Evolutionary conservation across 768 basidiomycete species (phyloP).

Genomic region (Leucocoprinus sp.): DNA sequence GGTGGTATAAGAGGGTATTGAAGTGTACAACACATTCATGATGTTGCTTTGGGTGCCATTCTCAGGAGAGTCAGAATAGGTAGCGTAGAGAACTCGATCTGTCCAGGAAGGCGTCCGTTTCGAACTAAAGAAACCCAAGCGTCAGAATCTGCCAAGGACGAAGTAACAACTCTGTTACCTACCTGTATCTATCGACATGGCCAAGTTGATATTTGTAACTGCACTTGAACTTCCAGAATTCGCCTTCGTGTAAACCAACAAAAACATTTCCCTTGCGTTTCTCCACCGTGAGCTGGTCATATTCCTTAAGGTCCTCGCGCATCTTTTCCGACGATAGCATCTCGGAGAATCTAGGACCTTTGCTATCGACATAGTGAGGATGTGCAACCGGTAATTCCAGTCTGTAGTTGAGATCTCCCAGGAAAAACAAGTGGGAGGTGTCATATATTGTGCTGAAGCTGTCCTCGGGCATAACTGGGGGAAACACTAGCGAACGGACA

Average conservation of each 20-base stretch:
- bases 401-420: slow-evolving; percentile 93
- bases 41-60: slow-evolving; percentile 44
- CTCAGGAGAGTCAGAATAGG: slow-evolving; percentile 56
- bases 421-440: slow-evolving; percentile 85
- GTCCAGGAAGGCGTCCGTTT: slow-evolving; percentile 88
- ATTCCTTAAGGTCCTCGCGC: slow-evolving; percentile 58
- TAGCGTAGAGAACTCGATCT: slow-evolving; percentile 83
- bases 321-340: slow-evolving; percentile 39
- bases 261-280: slow-evolving; percentile 59
- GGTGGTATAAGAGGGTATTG: slow-evolving; percentile 74
- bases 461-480: slow-evolving; percentile 33
- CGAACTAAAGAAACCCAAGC: slow-evolving; percentile 28
- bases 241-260: slow-evolving; percentile 73
- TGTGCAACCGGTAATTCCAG: slow-evolving; percentile 54
- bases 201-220: slow-evolving; percentile 86
- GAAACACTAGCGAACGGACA: slow-evolving; percentile 72
- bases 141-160: neutral
- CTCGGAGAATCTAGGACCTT: slow-evolving; percentile 29
- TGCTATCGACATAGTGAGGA: slow-evolving; percentile 29
- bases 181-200: slow-evolving; percentile 79
- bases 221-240: slow-evolving; percentile 84
- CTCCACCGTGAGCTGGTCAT: slow-evolving; percentile 63
- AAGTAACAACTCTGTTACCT: slow-evolving; percentile 14
- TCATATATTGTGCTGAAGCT: slow-evolving; percentile 60
- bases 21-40: slow-evolving; percentile 65